These are phyloP conservation scores for Acanthamoeba triangularis DNA, from an alignment of 208 protist species.

Conservation along the genomic window DNA sequence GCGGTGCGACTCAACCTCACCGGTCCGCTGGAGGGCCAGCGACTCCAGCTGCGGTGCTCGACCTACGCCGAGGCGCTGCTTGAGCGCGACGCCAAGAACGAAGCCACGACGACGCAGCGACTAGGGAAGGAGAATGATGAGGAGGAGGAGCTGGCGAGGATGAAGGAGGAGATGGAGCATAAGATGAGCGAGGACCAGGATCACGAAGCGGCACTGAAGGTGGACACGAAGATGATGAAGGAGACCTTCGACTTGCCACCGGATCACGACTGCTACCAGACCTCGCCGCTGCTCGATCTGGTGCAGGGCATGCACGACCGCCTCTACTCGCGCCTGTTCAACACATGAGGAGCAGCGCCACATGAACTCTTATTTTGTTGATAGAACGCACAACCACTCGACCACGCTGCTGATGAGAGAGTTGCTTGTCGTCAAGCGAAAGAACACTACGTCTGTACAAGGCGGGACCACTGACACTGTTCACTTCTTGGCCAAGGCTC, in stretches of 20 bases:
- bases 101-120: background rate
- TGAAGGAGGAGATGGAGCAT: background rate
- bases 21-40: conserved; percentile 44
- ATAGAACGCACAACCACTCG: no score
- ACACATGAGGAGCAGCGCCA: background rate
- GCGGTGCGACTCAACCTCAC: conserved; percentile 38
- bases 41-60: conserved; percentile 20
- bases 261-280: conserved; percentile 8
- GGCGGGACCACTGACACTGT: no score
- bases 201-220: background rate
- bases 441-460: background rate
- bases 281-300: conserved; percentile 41
- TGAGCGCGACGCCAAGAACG: background rate
- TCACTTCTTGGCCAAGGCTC: conserved; percentile 53
- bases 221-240: background rate
- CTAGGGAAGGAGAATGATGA: background rate
- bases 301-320: conserved; percentile 57
- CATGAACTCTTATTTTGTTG: background rate
- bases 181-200: conserved; percentile 17
- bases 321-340: conserved; percentile 58
- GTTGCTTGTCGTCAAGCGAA: no score
- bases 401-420: no score
- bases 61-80: conserved; percentile 19
- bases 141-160: background rate
- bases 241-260: background rate